phyloP scores from a whole-genome alignment of 306 rosid species.

The Castanea sativa region DNA sequence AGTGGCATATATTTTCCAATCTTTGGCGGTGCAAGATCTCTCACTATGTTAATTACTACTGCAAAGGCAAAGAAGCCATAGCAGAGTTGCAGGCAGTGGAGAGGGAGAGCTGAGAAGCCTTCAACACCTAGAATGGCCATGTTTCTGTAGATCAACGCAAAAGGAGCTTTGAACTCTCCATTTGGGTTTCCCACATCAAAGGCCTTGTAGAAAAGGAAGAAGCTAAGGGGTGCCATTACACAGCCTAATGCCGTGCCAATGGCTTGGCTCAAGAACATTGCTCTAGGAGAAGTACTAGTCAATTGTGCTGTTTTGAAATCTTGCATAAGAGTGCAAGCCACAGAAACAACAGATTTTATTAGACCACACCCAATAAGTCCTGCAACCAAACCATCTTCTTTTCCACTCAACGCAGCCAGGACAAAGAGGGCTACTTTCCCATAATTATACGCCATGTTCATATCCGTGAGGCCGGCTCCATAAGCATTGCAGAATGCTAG shows the following conservation, averaged over 20 bases:
- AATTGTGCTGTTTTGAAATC: slow-evolving; percentile 88
- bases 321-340: slow-evolving; percentile 88
- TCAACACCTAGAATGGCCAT: slow-evolving; percentile 55
- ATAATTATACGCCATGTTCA: slow-evolving; percentile 95
- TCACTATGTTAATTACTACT: slow-evolving; percentile 25
- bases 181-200: slow-evolving; percentile 65
- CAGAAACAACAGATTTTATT: slow-evolving; percentile 64
- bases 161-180: slow-evolving; percentile 95
- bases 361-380: slow-evolving; percentile 83
- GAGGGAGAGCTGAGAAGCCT: slow-evolving; percentile 77
- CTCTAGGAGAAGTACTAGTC: slow-evolving; percentile 77
- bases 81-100: slow-evolving; percentile 76
- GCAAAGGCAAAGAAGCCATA: slow-evolving; percentile 50
- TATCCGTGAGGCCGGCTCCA: slow-evolving; percentile 91
- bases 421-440: slow-evolving; percentile 83
- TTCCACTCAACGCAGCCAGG: slow-evolving; percentile 60
- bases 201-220: slow-evolving; percentile 73
- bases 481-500: slow-evolving; percentile 94
- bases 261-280: slow-evolving; percentile 83
- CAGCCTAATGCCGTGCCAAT: slow-evolving; percentile 80
- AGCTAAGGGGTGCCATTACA: slow-evolving; percentile 68
- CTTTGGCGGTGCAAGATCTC: slow-evolving; percentile 51
- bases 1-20: slow-evolving; percentile 88
- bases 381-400: slow-evolving; percentile 40
- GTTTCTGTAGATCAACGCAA: slow-evolving; percentile 63